These are phyloP conservation scores for Penicillium soppii DNA, from an alignment of 495 filamentous ascomycete genomes.

Conservation along the genomic window DNA sequence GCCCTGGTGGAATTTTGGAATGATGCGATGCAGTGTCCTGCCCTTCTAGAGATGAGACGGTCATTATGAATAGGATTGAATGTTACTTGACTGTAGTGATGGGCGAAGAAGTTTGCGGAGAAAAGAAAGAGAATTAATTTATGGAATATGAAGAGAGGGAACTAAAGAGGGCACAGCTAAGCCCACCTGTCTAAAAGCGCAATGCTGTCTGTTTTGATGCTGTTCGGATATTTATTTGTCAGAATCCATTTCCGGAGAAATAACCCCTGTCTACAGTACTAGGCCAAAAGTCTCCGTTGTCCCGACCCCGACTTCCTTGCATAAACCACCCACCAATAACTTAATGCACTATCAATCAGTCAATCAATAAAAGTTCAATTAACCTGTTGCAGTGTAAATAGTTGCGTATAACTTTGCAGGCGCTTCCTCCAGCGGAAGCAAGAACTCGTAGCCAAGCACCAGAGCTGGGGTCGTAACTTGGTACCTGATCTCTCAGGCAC, in stretches of 20 bases:
- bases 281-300: slow-evolving; percentile 5
- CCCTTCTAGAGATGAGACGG: background rate
- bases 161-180: background rate
- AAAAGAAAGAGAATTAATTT: background rate
- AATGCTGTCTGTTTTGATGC: background rate
- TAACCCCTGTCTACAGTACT: background rate
- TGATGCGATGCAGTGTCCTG: background rate
- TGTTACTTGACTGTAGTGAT: background rate
- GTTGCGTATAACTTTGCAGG: too few relatives aligned
- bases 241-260: background rate
- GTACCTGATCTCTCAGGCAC: too few relatives aligned
- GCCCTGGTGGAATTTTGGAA: background rate
- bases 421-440: too few relatives aligned
- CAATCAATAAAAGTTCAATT: too few relatives aligned
- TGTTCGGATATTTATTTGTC: background rate
- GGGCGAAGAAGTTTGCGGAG: background rate
- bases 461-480: too few relatives aligned
- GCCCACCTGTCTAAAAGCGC: background rate
- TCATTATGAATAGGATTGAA: background rate
- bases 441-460: too few relatives aligned
- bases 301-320: slow-evolving; percentile 1
- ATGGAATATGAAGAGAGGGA: background rate
- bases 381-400: too few relatives aligned
- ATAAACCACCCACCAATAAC: slow-evolving; percentile 1
- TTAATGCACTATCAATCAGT: too few relatives aligned